Evolutionary conservation across 257 asterid species (phyloP), one percentile per base, ranked within the genome.

Genomic region (Buddleja alternifolia): DNA sequence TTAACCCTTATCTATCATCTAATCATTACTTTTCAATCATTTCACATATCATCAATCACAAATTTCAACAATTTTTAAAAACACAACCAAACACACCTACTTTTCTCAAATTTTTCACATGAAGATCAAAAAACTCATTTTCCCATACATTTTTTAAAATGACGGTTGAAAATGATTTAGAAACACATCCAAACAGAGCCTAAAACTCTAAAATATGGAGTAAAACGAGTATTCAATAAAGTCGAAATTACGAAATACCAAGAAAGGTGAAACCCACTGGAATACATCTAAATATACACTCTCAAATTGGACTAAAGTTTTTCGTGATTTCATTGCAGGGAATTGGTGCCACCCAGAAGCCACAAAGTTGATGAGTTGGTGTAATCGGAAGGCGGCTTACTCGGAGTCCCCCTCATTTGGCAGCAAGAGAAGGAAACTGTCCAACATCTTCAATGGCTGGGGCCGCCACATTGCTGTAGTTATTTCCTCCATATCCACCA

Each of bases 371-470:
- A 39, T 50, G 14, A 51, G 16, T 19, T 37, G 21, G 9, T 23
- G 34, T 29, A 29, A 1, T 29, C 34, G 5, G 5, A 29, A 29
- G 34, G 34, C 34, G 34, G 3, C 3, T 29, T 29, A n/a, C n/a
- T n/a, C n/a, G n/a, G n/a, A n/a, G n/a, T 29, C 5, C 5, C 5
- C 5, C 67, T 78, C 66, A 78, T 75, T 82, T 78, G 17, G 57
- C 78, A 37, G 71, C 80, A 21, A 81, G 73, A 4, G 86, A 34
- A 25, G 86, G 86, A 56, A 81, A 78, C 77, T 81, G 75, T 6
- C 54, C 67, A 39, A n/a, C 79, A 46, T 78, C 83, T 44, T 60
- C 75, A 56, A 78, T 72, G 32, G 74, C 64, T 46, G 73, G 81
- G 58, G 83, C 79, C 54, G 37, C 70, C 40, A 39, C 50, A 4